phyloP scores from a whole-genome alignment of 805 yeast genomes.

The Priceomyces haplophilus region DNA sequence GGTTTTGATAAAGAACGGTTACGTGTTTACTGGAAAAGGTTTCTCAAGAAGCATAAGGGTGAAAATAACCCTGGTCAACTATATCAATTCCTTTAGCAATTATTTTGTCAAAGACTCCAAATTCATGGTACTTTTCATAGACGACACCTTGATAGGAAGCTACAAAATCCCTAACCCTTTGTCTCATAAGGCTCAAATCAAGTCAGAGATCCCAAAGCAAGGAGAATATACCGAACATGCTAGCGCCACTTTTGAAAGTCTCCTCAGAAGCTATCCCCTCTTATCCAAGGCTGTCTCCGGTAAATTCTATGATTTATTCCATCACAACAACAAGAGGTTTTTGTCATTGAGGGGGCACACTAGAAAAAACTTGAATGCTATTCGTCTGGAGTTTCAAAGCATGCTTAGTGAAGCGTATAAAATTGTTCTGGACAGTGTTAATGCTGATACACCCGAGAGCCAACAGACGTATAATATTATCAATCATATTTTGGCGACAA shows the following conservation, averaged over 20 bases:
- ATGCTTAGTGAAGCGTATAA: slow-evolving; percentile 34
- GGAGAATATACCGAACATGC: neutral
- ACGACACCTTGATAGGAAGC: slow-evolving; percentile 50
- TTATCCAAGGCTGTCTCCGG: slow-evolving; percentile 39
- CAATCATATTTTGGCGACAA: slow-evolving; percentile 25
- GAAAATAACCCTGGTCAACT: slow-evolving; percentile 42
- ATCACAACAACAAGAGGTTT: slow-evolving; percentile 37
- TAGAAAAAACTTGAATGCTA: slow-evolving; percentile 22
- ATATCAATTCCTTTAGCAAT: slow-evolving; percentile 54
- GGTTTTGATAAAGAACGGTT: slow-evolving; percentile 52
- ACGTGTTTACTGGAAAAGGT: slow-evolving; percentile 56
- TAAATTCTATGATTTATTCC: slow-evolving; percentile 36
- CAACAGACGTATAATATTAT: slow-evolving; percentile 32
- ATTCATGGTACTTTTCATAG: slow-evolving; percentile 57
- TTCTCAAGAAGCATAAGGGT: slow-evolving; percentile 46
- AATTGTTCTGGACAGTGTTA: slow-evolving; percentile 39
- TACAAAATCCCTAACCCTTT: neutral
- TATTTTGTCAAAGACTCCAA: slow-evolving; percentile 56
- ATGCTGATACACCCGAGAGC: slow-evolving; percentile 31
- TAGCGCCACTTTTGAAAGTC: slow-evolving; percentile 31
- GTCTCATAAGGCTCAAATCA: neutral
- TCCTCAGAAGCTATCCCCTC: slow-evolving; percentile 37
- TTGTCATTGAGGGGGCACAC: slow-evolving; percentile 29
- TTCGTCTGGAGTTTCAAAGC: slow-evolving; percentile 28
- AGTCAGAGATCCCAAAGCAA: neutral